These are phyloP conservation scores for Cryptomeria japonica DNA, from an alignment of 75 land plant species.

Conservation along the genomic window DNA sequence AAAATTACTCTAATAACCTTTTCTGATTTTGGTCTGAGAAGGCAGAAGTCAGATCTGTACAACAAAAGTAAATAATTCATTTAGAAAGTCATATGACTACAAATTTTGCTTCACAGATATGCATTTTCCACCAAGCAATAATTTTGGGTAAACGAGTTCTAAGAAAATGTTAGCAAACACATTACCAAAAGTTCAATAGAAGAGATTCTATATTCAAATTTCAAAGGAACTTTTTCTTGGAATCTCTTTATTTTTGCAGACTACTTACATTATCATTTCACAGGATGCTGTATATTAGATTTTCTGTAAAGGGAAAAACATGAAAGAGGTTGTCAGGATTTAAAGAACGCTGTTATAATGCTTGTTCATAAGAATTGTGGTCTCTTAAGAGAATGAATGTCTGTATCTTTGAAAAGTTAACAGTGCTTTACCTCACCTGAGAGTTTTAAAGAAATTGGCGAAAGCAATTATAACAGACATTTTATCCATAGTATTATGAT, in stretches of 20 bases:
- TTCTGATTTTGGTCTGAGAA: not conserved
- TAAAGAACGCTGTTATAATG: not conserved
- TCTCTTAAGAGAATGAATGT: not conserved
- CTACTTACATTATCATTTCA: not conserved
- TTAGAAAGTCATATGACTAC: not conserved
- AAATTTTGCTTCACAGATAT: not conserved
- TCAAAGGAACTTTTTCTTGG: not conserved
- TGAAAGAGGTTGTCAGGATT: not conserved
- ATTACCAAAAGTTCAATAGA: not conserved
- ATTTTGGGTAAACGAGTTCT: not conserved
- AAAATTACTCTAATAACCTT: not conserved
- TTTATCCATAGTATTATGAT: not conserved
- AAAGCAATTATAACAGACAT: not conserved
- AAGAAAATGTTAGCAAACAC: not conserved
- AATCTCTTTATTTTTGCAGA: not conserved
- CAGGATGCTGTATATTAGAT: not conserved
- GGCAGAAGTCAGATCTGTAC: not conserved
- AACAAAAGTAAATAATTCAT: not conserved
- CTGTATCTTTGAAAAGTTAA: not conserved
- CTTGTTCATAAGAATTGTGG: not conserved
- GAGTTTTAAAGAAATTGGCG: not conserved
- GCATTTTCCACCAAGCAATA: not conserved
- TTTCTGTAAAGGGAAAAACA: not conserved
- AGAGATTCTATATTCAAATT: not conserved
- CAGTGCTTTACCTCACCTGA: not conserved